Base-by-base conservation (phyloP, 495 filamentous ascomycete genomes). In the Penicillium coprophilum region DNA sequence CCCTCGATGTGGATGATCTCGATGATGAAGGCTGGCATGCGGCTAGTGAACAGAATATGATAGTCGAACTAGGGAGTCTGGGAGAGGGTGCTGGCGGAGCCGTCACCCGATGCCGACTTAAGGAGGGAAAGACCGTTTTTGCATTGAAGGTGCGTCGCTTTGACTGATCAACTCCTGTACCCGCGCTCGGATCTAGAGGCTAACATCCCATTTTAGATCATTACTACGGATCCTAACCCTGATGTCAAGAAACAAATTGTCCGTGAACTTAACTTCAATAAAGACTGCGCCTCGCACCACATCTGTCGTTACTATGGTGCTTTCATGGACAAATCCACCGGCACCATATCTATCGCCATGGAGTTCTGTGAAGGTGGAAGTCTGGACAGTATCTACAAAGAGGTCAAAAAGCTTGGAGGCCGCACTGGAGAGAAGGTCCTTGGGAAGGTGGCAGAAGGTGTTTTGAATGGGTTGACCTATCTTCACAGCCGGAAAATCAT, bases 241-340 rank as follows among this genome's bases (percentile, higher is more conserved):
- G 93, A 96, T 68, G 90, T 97, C 48, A 96, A 96, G 77, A 96
- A 94, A 69, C 94, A 98, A 71, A 98, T 97, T 56, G 81, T 96
- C 58, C 89, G 94, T 55, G 94, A 98, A 70, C 80, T 97, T 31
- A 87, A 87, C 60, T 97, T 97, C 80, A 98, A 98, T 81, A 97
- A 96, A 74, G 88, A 93, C 61, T 97, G 94, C 68, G 88, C 88
- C 5, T 95, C 90, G 4, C 85, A 89, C 56, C 89, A 97, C 68
- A 97, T 98, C 63, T 97, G 95, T 72, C 86, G 87, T 56, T 98
- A 98, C 72, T 97, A 96, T 64, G 94, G 94, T 57, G 92, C 94
- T 55, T 97, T 96, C 63, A 89, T 91, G 71, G 92, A 97, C 67
- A 87, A 94, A 57, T 86, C 89, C 5, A 91, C 89, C 1, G 90